These are phyloP conservation scores for Crataegus laevigata DNA, from an alignment of 306 rosid species.

Conservation along the genomic window DNA sequence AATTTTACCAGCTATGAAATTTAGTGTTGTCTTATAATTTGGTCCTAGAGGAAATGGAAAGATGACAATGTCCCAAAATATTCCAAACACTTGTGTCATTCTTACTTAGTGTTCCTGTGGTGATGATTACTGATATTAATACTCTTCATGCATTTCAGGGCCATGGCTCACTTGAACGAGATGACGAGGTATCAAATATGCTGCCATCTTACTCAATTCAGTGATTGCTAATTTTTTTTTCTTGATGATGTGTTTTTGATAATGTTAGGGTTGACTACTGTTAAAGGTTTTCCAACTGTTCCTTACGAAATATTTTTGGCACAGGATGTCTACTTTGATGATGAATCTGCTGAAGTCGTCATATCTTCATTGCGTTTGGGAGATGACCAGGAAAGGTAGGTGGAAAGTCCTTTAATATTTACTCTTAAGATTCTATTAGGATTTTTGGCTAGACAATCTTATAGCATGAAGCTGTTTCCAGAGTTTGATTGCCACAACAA, in stretches of 20 bases:
- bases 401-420: not conserved
- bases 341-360: constrained; percentile 98
- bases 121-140: not conserved
- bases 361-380: constrained; percentile 92
- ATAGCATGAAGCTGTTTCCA: not conserved
- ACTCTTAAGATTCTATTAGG: not conserved
- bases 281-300: not conserved
- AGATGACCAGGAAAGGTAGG: constrained; percentile 93
- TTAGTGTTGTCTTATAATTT: not conserved
- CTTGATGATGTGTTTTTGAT: not conserved
- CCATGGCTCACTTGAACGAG: constrained; percentile 93
- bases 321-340: constrained; percentile 97
- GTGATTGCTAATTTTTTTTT: not conserved
- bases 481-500: not conserved
- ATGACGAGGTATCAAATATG: constrained; percentile 67
- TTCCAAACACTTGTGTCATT: not conserved
- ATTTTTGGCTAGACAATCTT: not conserved
- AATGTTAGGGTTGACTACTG: not conserved
- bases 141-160: constrained; percentile 52
- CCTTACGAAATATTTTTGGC: constrained; percentile 21
- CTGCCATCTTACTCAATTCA: not conserved
- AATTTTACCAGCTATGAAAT: not conserved
- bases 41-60: not conserved
- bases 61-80: not conserved
- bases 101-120: not conserved